These are phyloP conservation scores for Macaranga tanarius DNA, from an alignment of 441 rosid species.

Conservation along the genomic window DNA sequence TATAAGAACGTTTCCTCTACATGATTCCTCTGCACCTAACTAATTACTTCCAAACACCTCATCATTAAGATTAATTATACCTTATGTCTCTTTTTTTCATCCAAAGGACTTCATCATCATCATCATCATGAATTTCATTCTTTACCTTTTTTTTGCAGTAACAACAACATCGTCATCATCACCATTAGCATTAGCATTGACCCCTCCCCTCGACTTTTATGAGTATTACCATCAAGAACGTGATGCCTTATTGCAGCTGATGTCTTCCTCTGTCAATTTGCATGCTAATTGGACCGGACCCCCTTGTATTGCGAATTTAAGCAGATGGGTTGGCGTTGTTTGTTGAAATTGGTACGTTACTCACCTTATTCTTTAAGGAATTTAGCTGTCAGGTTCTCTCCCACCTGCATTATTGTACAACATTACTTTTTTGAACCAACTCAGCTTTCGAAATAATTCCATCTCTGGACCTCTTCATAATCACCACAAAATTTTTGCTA, in stretches of 20 bases:
- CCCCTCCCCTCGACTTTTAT: background rate
- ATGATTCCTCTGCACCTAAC: too few relatives aligned
- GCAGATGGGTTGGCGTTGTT: constrained; percentile 49
- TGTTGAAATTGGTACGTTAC: constrained; percentile 47
- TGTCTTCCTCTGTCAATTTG: constrained; percentile 31
- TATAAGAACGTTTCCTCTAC: too few relatives aligned
- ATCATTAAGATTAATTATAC: too few relatives aligned
- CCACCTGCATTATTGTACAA: constrained; percentile 38
- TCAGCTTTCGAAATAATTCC: constrained; percentile 44
- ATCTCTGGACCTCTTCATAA: constrained; percentile 40
- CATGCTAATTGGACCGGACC: constrained; percentile 52
- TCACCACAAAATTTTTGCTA: too few relatives aligned
- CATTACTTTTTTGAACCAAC: constrained; percentile 39
- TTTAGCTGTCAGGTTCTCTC: constrained; percentile 43
- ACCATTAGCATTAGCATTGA: constrained; percentile 8
- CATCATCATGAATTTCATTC: constrained; percentile 22
- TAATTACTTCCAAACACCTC: background rate
- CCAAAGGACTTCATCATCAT: background rate
- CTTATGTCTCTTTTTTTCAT: background rate
- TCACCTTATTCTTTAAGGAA: constrained; percentile 43
- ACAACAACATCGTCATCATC: too few relatives aligned
- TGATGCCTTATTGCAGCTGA: constrained; percentile 39
- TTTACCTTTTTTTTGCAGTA: background rate
- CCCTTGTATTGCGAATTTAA: constrained; percentile 36
- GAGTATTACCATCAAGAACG: constrained; percentile 35